Evolutionary conservation across 164 flowering plant species (phyloP).

Genomic region (Malania oleifera): DNA sequence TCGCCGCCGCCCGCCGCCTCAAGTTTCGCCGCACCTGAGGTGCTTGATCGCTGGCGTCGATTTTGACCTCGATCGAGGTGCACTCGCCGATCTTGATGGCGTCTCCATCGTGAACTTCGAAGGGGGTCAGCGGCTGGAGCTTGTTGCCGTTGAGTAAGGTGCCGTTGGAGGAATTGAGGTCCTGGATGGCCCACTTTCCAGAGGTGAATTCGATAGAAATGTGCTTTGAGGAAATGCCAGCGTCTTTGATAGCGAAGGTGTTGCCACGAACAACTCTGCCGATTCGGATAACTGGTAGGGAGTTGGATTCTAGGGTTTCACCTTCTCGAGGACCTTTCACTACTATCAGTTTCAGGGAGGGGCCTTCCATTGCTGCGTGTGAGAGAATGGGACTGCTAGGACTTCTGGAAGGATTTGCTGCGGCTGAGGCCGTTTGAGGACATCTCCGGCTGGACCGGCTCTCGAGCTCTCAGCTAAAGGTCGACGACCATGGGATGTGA

Average conservation of each 20-base stretch:
- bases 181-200: constrained; percentile 51
- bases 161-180: constrained; percentile 71
- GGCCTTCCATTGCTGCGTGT: constrained; percentile 11
- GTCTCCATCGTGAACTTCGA: constrained; percentile 40
- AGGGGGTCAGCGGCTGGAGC: constrained; percentile 25
- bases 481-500: too few relatives aligned
- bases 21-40: constrained; percentile 28
- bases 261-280: constrained; percentile 66
- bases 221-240: constrained; percentile 70
- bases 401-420: too few relatives aligned
- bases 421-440: too few relatives aligned
- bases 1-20: constrained; percentile 19
- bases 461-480: too few relatives aligned
- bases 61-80: constrained; percentile 38
- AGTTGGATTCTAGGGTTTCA: constrained; percentile 36
- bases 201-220: constrained; percentile 33
- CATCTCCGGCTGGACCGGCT: too few relatives aligned
- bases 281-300: constrained; percentile 38
- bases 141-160: constrained; percentile 35
- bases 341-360: constrained; percentile 38
- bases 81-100: constrained; percentile 54
- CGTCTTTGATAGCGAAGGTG: constrained; percentile 53
- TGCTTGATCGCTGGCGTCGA: constrained; percentile 10
- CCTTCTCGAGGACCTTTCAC: constrained; percentile 60
- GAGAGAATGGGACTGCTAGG: too few relatives aligned